Evolutionary conservation across 768 basidiomycete species (phyloP).

Genomic region (Roridomyces roridus): DNA sequence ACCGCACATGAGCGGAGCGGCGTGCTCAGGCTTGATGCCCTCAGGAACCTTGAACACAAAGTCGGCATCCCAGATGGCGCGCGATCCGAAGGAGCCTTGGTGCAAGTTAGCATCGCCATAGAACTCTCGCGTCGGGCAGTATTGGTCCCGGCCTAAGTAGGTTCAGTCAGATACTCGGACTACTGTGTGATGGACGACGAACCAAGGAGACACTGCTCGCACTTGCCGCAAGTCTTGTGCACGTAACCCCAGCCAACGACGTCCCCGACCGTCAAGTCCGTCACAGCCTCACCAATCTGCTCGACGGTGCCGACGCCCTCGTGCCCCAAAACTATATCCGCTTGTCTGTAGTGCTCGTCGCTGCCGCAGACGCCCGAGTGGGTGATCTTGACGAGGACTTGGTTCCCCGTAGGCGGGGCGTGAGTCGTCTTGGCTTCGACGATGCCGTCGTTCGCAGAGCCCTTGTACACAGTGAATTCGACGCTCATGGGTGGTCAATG

Average conservation of each 20-base stretch:
- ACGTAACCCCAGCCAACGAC: too few relatives aligned
- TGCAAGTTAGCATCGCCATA: too few relatives aligned
- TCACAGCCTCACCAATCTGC: background rate
- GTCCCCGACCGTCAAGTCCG: conserved; percentile 9
- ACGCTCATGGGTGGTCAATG: too few relatives aligned
- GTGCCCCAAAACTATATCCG: conserved; percentile 38
- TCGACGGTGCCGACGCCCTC: too few relatives aligned
- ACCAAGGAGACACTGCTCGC: too few relatives aligned
- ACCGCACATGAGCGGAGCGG: too few relatives aligned
- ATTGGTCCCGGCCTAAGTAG: conserved; percentile 3
- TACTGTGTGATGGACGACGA: background rate
- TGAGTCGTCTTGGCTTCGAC: background rate
- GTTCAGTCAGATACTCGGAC: background rate
- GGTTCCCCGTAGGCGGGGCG: background rate
- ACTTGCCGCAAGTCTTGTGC: too few relatives aligned
- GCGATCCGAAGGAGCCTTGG: too few relatives aligned
- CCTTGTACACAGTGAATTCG: too few relatives aligned
- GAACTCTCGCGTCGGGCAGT: background rate
- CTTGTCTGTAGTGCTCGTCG: conserved; percentile 39
- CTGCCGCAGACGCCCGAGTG: too few relatives aligned
- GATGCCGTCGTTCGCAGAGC: background rate
- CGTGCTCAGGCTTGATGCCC: conserved; percentile 31
- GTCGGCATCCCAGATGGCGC: too few relatives aligned
- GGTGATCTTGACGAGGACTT: too few relatives aligned
- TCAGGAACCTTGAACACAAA: conserved; percentile 44